Percentiles rank a stretch among this genome's conserved stretches.
These are phyloP conservation scores for Ophiostoma ips DNA, from an alignment of 2,329 filamentous ascomycete genomes.

Conservation along the genomic window DNA sequence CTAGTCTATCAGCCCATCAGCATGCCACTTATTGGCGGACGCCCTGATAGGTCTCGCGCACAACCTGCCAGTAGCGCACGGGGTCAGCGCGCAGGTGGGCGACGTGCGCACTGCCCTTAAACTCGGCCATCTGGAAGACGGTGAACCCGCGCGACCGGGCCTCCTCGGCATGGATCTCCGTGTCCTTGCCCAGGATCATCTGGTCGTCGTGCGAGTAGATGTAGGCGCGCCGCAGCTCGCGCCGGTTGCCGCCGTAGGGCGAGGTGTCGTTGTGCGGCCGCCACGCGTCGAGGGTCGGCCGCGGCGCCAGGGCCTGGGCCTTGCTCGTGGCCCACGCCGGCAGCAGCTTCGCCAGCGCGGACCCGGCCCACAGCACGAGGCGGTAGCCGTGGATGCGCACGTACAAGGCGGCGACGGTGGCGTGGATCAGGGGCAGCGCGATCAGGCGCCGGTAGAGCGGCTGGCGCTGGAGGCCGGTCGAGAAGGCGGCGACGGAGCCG, in stretches of 20 bases:
- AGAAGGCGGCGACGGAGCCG: slow-evolving; percentile 7
- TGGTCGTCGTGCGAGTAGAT: slow-evolving; percentile 35
- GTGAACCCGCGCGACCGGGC: slow-evolving; percentile 26
- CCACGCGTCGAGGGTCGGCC: slow-evolving; percentile 11
- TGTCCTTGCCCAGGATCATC: slow-evolving; percentile 31
- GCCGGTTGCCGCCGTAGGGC: slow-evolving; percentile 19
- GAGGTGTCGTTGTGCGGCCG: slow-evolving; percentile 23
- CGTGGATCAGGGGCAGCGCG: slow-evolving; percentile 10
- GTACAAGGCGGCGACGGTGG: slow-evolving; percentile 3
- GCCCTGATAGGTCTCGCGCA: background rate
- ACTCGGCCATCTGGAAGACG: slow-evolving; percentile 29
- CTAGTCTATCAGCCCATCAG: too few species aligned
- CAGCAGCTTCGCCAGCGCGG: background rate
- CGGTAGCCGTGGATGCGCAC: slow-evolving; percentile 14
- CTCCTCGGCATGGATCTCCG: slow-evolving; percentile 33
- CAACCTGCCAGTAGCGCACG: slow-evolving; percentile 33
- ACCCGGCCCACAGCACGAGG: background rate
- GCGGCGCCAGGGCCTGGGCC: background rate
- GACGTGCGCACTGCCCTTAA: slow-evolving; percentile 35
- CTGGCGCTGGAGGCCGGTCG: background rate
- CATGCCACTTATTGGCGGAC: too few species aligned
- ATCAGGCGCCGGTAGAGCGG: slow-evolving; percentile 15
- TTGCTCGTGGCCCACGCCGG: background rate
- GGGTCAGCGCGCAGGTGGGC: slow-evolving; percentile 32
- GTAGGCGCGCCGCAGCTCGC: slow-evolving; percentile 34